phyloP scores from a whole-genome alignment of 2,329 filamentous ascomycete species.

The Cercospora sp. region DNA sequence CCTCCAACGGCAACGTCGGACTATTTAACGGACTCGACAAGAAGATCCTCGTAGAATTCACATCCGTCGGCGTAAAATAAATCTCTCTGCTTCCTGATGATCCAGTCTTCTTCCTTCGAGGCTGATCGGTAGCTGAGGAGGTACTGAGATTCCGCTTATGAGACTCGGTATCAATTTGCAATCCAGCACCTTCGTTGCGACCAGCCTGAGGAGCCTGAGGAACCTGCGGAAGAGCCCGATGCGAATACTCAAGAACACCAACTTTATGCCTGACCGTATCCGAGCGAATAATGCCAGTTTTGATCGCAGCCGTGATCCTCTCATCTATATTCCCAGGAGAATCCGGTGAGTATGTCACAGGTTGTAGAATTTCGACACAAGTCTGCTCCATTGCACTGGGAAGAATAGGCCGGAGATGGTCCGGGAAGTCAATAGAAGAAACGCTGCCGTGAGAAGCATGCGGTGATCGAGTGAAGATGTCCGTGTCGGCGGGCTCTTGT shows the following conservation, averaged over 20 bases:
- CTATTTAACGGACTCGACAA: slow-evolving; percentile 32
- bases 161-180: slow-evolving; percentile 16
- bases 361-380: slow-evolving; percentile 15
- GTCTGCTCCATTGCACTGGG: neutral
- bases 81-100: slow-evolving; percentile 25
- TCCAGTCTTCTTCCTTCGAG: slow-evolving; percentile 13
- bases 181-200: neutral
- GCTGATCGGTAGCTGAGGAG: slow-evolving; percentile 10
- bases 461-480: slow-evolving; percentile 26
- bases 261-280: slow-evolving; percentile 12
- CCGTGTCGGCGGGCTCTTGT: slow-evolving; percentile 17
- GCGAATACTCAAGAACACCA: slow-evolving; percentile 8
- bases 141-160: slow-evolving; percentile 23
- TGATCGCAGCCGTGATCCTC: slow-evolving; percentile 6
- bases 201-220: neutral
- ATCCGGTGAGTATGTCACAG: slow-evolving; percentile 18
- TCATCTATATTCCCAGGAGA: slow-evolving; percentile 4
- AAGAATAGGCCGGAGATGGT: slow-evolving; percentile 5
- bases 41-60: slow-evolving; percentile 26
- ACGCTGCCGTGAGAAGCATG: slow-evolving; percentile 19
- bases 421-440: slow-evolving; percentile 15
- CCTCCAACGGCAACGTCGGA: slow-evolving; percentile 19
- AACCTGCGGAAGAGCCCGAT: slow-evolving; percentile 5
- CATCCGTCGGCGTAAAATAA: slow-evolving; percentile 34
- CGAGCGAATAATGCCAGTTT: slow-evolving; percentile 8